A percentile compares a stretch with the other conserved stretches of the same genome.
phyloP scores from a whole-genome alignment of 23 red algal genomes.

The Porphyridium purpureum region DNA sequence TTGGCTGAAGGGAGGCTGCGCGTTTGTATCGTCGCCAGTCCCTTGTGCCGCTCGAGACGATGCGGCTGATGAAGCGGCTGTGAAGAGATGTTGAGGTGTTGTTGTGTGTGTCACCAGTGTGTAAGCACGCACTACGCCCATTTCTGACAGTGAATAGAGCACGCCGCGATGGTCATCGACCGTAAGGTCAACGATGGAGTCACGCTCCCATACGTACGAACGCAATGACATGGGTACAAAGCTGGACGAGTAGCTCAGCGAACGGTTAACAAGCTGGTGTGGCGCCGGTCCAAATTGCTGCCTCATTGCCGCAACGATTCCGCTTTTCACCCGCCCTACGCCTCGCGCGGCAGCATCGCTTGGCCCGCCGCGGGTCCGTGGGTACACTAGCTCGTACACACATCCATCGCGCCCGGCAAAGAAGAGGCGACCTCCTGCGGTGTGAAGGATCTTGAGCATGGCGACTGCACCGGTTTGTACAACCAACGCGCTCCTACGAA shows the following conservation, averaged over 20 bases:
- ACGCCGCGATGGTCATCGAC: not conserved
- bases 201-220: too few species aligned
- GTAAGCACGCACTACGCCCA: not conserved
- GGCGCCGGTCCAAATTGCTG: too few species aligned
- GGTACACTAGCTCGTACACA: not conserved
- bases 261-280: too few species aligned
- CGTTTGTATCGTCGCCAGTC: too few species aligned
- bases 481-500: not conserved
- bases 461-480: not conserved
- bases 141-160: not conserved
- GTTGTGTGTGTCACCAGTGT: too few species aligned
- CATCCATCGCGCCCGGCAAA: not conserved
- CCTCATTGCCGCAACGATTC: too few species aligned
- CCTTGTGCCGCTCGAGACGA: too few species aligned
- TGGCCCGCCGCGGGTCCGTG: not conserved
- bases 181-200: not conserved
- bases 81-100: too few species aligned
- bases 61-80: too few species aligned
- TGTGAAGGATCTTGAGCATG: not conserved
- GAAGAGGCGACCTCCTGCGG: not conserved
- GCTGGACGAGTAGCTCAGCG: too few species aligned
- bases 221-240: too few species aligned
- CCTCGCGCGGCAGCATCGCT: not conserved
- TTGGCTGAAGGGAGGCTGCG: too few species aligned
- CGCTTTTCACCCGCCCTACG: not conserved